Conservation (phyloP, 345 rosid genomes). For the Populus euphratica region DNA sequence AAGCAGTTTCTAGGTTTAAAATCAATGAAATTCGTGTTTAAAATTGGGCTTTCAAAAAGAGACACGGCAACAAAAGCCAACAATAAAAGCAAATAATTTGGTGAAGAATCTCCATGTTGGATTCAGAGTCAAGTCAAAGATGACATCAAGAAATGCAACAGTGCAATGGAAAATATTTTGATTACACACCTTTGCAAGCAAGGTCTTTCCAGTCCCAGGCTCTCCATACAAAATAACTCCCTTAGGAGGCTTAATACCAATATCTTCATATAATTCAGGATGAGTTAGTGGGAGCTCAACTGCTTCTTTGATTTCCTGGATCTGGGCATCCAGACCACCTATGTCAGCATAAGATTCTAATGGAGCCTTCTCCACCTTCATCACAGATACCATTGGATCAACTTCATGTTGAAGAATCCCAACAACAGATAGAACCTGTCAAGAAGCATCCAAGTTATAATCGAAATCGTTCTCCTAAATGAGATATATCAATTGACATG, state of each 20-base stretch:
- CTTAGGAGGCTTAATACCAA: constrained; percentile 97
- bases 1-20: background rate
- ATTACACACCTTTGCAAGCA: constrained; percentile 82
- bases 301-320: constrained; percentile 98
- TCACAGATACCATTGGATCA: constrained; percentile 98
- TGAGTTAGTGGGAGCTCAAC: constrained; percentile 98
- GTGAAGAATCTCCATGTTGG: background rate
- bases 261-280: constrained; percentile 97
- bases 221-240: constrained; percentile 99
- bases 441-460: background rate
- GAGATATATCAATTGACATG: background rate
- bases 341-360: constrained; percentile 96
- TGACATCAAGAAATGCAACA: background rate
- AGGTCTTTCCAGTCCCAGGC: constrained; percentile 99
- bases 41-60: background rate
- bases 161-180: background rate
- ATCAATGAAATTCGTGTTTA: background rate
- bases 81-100: background rate
- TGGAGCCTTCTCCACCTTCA: constrained; percentile 99
- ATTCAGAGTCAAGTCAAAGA: background rate
- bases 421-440: constrained; percentile 87
- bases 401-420: constrained; percentile 97
- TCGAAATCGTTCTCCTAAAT: background rate
- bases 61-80: background rate
- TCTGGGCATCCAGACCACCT: constrained; percentile 98